Conservation (phyloP, 2,329 filamentous ascomycete species). For the Colletotrichum truncatum region DNA sequence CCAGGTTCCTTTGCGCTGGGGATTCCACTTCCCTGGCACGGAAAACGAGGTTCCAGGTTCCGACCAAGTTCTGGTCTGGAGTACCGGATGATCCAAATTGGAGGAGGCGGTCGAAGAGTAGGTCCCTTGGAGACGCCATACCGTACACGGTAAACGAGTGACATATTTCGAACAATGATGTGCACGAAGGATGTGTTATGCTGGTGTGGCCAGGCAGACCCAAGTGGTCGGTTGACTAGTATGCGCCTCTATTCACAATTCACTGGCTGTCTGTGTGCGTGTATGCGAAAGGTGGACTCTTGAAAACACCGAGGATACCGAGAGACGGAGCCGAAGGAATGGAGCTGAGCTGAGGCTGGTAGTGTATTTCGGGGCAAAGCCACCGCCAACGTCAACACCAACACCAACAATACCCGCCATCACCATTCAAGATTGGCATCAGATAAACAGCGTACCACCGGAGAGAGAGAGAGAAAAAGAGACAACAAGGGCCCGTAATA, state of each 20-base stretch:
- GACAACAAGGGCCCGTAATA: neutral
- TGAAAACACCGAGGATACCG: neutral
- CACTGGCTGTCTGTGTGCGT: no score
- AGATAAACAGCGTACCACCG: neutral
- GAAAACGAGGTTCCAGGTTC: neutral
- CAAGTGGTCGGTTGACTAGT: neutral
- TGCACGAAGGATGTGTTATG: neutral
- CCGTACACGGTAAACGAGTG: neutral
- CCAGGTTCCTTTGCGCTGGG: neutral
- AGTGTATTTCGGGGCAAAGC: no score
- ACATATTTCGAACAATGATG: neutral
- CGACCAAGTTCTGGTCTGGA: slow-evolving; percentile 13
- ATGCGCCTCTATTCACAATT: neutral
- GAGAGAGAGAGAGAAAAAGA: neutral
- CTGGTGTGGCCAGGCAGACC: neutral
- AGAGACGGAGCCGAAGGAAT: neutral
- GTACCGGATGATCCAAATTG: neutral
- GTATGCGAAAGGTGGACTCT: neutral
- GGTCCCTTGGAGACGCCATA: neutral
- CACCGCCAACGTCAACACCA: neutral
- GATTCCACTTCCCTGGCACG: slow-evolving; percentile 12
- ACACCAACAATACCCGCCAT: neutral
- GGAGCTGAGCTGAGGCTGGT: neutral
- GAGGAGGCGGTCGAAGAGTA: neutral
- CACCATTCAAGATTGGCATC: neutral